Conservation (phyloP, 768 basidiomycete genomes). For the Boletus rubescentipes region DNA sequence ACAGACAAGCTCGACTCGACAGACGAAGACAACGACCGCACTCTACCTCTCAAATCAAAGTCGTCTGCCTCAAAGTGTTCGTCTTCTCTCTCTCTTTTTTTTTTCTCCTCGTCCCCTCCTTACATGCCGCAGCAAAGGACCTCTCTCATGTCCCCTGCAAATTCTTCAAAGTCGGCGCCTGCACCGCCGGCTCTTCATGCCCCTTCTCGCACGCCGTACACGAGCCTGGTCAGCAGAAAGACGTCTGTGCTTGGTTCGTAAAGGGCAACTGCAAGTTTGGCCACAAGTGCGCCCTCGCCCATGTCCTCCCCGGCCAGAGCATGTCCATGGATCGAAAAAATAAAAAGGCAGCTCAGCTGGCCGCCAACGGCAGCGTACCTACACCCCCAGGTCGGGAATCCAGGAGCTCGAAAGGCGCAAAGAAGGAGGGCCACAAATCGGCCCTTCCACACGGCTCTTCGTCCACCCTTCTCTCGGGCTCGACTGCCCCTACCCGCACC, state of each 20-base stretch:
- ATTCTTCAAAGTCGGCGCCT: constrained; percentile 93
- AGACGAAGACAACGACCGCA: constrained; percentile 24
- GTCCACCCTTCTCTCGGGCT: constrained; percentile 43
- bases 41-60: constrained; percentile 22
- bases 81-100: constrained; percentile 9
- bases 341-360: constrained; percentile 84
- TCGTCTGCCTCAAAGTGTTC: constrained; percentile 34
- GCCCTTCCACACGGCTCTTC: constrained; percentile 17
- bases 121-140: constrained; percentile 62
- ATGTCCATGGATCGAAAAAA: constrained; percentile 98
- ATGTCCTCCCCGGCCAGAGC: constrained; percentile 89
- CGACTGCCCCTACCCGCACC: constrained; percentile 66
- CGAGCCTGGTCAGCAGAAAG: constrained; percentile 79
- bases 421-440: constrained; percentile 35
- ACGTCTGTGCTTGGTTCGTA: constrained; percentile 85
- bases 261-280: constrained; percentile 90
- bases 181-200: constrained; percentile 91
- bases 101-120: neutral
- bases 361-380: constrained; percentile 47
- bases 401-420: constrained; percentile 35
- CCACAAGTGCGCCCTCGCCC: constrained; percentile 88
- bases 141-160: constrained; percentile 97
- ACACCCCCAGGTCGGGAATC: constrained; percentile 29
- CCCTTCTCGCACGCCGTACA: constrained; percentile 85
- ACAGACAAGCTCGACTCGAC: constrained; percentile 20